These are phyloP conservation scores for Mrakia gelida DNA, from an alignment of 768 basidiomycete species.

Conservation along the genomic window DNA sequence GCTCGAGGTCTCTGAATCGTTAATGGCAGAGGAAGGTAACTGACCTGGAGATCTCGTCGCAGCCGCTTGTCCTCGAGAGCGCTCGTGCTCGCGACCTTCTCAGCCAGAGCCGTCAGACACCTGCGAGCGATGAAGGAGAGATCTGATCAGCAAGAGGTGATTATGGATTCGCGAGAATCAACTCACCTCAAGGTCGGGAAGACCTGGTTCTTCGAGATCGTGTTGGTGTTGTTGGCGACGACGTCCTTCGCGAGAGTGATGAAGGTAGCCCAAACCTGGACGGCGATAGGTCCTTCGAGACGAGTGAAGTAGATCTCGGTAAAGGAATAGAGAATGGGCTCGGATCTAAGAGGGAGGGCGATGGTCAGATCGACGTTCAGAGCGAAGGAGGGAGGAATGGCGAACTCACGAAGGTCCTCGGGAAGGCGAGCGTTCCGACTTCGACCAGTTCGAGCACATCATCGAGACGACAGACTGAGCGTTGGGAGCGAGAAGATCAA, in stretches of 20 bases:
- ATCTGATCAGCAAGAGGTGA: not conserved
- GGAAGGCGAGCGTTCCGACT: not conserved
- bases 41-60: slow-evolving; percentile 80
- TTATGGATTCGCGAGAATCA: too few species aligned
- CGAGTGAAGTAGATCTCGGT: slow-evolving; percentile 77
- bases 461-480: slow-evolving; percentile 83
- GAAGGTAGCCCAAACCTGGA: slow-evolving; percentile 85
- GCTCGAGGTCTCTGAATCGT: too few species aligned
- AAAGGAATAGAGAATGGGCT: slow-evolving; percentile 71
- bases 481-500: slow-evolving; percentile 76
- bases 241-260: slow-evolving; percentile 75
- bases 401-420: not conserved
- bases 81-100: slow-evolving; percentile 80
- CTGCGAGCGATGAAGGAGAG: slow-evolving; percentile 45
- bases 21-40: not conserved
- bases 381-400: not conserved
- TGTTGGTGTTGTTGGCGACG: slow-evolving; percentile 50
- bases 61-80: slow-evolving; percentile 84
- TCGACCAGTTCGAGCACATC: slow-evolving; percentile 59
- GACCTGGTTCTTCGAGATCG: slow-evolving; percentile 64
- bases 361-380: not conserved
- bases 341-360: slow-evolving; percentile 54
- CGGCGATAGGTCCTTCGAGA: slow-evolving; percentile 82
- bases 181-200: slow-evolving; percentile 69
- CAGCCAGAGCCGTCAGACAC: slow-evolving; percentile 70